These are phyloP conservation scores for Oryza glaberrima DNA, from an alignment of 176 grass and related monocot species.

Conservation along the genomic window DNA sequence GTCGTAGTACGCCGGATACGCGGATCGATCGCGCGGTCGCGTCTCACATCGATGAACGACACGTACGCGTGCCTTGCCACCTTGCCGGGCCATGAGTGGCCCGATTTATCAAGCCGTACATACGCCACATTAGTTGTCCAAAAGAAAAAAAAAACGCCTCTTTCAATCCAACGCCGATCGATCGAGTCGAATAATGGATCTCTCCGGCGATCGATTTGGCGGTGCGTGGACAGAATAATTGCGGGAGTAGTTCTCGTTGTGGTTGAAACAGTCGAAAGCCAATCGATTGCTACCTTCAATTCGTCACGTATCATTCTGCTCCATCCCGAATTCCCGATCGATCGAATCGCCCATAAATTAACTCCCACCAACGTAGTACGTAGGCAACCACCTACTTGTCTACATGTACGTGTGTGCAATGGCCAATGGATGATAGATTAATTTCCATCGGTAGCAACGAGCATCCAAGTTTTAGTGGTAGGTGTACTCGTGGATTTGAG, in stretches of 20 bases:
- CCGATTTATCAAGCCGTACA: neutral
- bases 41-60: neutral
- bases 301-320: no score
- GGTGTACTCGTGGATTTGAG: no score
- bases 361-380: no score
- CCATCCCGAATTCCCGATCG: no score
- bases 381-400: no score
- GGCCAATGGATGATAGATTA: no score
- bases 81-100: neutral
- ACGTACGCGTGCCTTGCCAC: neutral
- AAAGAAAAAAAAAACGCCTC: neutral
- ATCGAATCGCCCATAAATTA: no score
- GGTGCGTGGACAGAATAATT: neutral
- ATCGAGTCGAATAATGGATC: neutral
- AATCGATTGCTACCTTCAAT: neutral
- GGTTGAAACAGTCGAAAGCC: neutral
- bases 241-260: neutral
- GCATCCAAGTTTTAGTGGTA: no score
- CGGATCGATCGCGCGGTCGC: neutral
- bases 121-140: neutral
- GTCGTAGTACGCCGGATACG: neutral
- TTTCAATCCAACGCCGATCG: neutral
- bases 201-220: no score
- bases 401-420: no score
- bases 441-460: no score